Evolutionary conservation across 768 basidiomycete genomes (phyloP), one percentile per base, ranked within the genome.

Genomic region (Trametes maxima): DNA sequence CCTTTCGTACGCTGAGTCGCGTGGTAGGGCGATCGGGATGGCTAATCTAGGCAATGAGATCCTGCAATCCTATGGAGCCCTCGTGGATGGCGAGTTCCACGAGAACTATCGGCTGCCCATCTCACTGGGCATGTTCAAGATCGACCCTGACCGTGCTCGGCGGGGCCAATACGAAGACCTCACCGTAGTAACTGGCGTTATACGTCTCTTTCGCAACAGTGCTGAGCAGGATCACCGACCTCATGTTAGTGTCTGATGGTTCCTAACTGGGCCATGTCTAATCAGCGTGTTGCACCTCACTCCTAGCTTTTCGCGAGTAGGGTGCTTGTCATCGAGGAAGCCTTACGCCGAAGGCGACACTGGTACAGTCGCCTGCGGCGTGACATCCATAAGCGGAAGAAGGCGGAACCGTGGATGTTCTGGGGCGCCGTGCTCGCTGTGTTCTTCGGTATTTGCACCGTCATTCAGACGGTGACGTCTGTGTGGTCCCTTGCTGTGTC

Each of bases 391-490:
- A 59, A 62, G 33, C 52, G 59, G 16, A 61, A 60, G 56, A 59
- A 65, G 50, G 39, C 51, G 28, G 59, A 65, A 47, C 64, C 64
- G 21, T 65, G 60, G 59, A 49, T 62, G 53, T 65, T 65, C 50
- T 65, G 58, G 54, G 64, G 64, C 12, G 56, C 64, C 5, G 59
- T 65, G 28, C 60, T 65, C 25, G 64, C 64, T 42, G 45, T 61
- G 25, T 58, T 65, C 56, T 65, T 65, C 43, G 64, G 64, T 13
- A 36, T 65, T 11, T 65, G 64, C 56, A 61, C 64, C 5, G 59
- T 65, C 16, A 62, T 65, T 17, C 64, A 65, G 60, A 65, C 64
- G 7, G 56, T 65, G 13, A 59, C 64, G n/a, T 55, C 64, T 4
- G 64, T 65, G 4, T 65, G 52, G 53, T 54, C 59, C 3, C 59